Evolutionary conservation across 2,329 filamentous ascomycete genomes (phyloP).

Genomic region (Talaromyces islandicus): DNA sequence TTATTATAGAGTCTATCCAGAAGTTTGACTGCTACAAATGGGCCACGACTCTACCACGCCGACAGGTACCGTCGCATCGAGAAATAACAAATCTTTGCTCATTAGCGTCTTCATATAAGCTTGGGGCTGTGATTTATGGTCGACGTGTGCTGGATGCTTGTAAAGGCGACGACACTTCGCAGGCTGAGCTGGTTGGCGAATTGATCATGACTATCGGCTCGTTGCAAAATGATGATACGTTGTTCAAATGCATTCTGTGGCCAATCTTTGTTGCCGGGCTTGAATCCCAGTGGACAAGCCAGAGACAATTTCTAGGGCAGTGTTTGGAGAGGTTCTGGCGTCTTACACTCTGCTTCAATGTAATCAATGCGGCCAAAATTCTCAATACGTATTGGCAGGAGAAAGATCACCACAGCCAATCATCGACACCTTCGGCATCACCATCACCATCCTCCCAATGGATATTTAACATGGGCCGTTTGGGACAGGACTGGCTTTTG

Average conservation of each 20-base stretch:
- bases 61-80: constrained; percentile 9
- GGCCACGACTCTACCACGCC: constrained; percentile 3
- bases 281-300: constrained; percentile 18
- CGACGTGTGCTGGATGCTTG: constrained; percentile 24
- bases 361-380: constrained; percentile 24
- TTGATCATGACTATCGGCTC: constrained; percentile 19
- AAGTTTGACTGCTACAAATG: neutral
- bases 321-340: constrained; percentile 25
- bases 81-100: constrained; percentile 18
- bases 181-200: constrained; percentile 15
- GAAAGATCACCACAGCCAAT: neutral
- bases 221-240: constrained; percentile 17
- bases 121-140: constrained; percentile 26
- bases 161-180: constrained; percentile 8
- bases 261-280: constrained; percentile 28
- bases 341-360: constrained; percentile 26
- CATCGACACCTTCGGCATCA: neutral
- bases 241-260: constrained; percentile 31
- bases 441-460: constrained; percentile 12
- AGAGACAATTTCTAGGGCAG: constrained; percentile 18
- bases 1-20: neutral
- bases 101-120: constrained; percentile 23
- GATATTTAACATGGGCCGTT: constrained; percentile 24
- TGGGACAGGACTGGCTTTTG: constrained; percentile 26
- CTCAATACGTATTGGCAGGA: constrained; percentile 22